phyloP scores from a whole-genome alignment of 495 filamentous ascomycete genomes.

The Aspergillus cavernicola region DNA sequence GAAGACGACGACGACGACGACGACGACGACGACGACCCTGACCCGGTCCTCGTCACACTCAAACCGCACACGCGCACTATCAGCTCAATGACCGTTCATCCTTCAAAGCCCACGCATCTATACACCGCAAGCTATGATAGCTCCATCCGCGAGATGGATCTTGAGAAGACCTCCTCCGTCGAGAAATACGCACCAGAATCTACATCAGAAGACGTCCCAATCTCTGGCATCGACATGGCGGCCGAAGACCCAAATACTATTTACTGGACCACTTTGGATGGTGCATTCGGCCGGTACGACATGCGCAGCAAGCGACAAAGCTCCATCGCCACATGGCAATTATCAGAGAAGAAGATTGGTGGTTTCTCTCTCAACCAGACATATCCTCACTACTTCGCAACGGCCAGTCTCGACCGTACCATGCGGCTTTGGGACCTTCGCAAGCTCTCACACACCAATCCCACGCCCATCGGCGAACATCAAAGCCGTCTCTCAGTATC shows the following conservation, averaged over 20 bases:
- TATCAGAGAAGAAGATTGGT: slow-evolving; percentile 93
- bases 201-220: slow-evolving; percentile 63
- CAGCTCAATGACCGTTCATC: slow-evolving; percentile 71
- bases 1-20: slow-evolving; percentile 49
- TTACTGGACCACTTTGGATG: slow-evolving; percentile 84
- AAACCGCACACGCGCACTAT: slow-evolving; percentile 91
- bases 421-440: slow-evolving; percentile 91
- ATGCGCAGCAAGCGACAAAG: slow-evolving; percentile 57
- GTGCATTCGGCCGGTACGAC: slow-evolving; percentile 74
- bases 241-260: slow-evolving; percentile 65
- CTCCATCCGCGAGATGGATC: slow-evolving; percentile 81
- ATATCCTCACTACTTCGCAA: slow-evolving; percentile 78
- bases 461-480: slow-evolving; percentile 75
- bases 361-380: slow-evolving; percentile 81
- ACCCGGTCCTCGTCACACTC: slow-evolving; percentile 77
- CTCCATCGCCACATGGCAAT: slow-evolving; percentile 59
- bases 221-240: slow-evolving; percentile 79
- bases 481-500: slow-evolving; percentile 79
- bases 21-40: slow-evolving; percentile 59
- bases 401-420: slow-evolving; percentile 84
- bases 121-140: slow-evolving; percentile 94
- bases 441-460: slow-evolving; percentile 61
- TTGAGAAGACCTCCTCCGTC: slow-evolving; percentile 70
- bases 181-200: slow-evolving; percentile 75
- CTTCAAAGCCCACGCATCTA: slow-evolving; percentile 61